phyloP scores from a whole-genome alignment of 345 rosid species.

The Populus pruinosa region DNA sequence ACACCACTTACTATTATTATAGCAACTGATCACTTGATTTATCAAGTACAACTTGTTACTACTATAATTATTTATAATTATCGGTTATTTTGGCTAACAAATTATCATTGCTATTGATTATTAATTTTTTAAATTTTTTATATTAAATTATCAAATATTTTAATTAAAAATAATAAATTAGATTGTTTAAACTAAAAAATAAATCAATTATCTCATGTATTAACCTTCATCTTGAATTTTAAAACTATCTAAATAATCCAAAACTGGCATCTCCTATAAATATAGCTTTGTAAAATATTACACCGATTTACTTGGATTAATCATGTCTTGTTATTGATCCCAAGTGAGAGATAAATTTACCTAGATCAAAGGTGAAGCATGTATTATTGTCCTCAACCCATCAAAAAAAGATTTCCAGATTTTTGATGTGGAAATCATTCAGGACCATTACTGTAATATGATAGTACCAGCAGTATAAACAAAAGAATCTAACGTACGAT shows the following conservation, averaged over 20 bases:
- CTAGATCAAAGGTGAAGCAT: too few species aligned
- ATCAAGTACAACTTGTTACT: rapidly evolving
- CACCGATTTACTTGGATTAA: not conserved
- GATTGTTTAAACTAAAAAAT: too few species aligned
- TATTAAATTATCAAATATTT: too few species aligned
- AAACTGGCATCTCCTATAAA: not conserved
- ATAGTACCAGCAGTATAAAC: not conserved
- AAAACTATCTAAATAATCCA: not conserved
- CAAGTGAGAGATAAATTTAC: not conserved
- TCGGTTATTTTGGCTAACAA: rapidly evolving
- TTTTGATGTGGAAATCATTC: too few species aligned
- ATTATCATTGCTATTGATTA: too few species aligned
- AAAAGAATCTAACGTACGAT: not conserved
- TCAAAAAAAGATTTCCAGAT: too few species aligned
- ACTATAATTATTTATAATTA: rapidly evolving
- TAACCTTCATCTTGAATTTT: too few species aligned
- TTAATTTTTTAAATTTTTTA: rapidly evolving
- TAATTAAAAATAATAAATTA: too few species aligned
- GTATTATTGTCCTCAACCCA: not conserved
- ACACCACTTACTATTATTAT: too few species aligned
- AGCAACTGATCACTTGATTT: rapidly evolving
- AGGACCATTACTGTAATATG: not conserved
- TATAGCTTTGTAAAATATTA: not conserved
- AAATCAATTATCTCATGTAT: too few species aligned
- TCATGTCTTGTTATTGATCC: not conserved